Evolutionary conservation across 2,329 filamentous ascomycete species (phyloP), one percentile per base, ranked within the genome.

Genomic region (Didymosphaeria variabile): DNA sequence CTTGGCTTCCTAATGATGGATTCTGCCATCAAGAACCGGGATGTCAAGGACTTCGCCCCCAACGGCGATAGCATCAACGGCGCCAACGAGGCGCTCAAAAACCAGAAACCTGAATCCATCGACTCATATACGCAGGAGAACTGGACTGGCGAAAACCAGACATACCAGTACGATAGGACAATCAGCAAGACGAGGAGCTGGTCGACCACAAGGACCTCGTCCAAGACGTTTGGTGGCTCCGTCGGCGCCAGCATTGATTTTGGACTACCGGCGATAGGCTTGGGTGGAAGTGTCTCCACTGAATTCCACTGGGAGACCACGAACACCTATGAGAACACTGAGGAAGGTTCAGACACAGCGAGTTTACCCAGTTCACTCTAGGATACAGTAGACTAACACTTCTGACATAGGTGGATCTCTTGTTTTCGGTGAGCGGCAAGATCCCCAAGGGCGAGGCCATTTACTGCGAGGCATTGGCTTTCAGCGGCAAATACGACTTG

Each of bases 401-500:
- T 23, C 12, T 2, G 15, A 12, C 42, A 40, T 23, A 57, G 55
- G 26, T 31, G 49, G n/a, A 12, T 3, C 36, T 57, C 4, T 9
- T 42, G 8, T 50, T 57, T 32, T 21, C 13, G 26, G 55, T 57
- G 36, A 23, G 21, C 26, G 55, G 55, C 12, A 57, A 44, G 13
- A 50, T 57, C 21, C 55, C 55, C 45, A 57, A 50, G 46, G 55
- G 55, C 10, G 55, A 57, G 46, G 55, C 55, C 17, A 57, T 57
- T 32, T 57, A 57, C 34, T 57, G 55, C 44, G 55, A 57, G 45
- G 36, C 55, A 13, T 19, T 57, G 21, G 45, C 55, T 42, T 57
- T 57, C 34, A 57, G 55, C 38, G 55, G 55, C 19, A 57, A 57
- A 57, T 57, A 57, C 13, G 55, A 57, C 47, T 19, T 57, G 55